phyloP scores from a whole-genome alignment of 257 asterid species.

The Euphrasia confusa region DNA sequence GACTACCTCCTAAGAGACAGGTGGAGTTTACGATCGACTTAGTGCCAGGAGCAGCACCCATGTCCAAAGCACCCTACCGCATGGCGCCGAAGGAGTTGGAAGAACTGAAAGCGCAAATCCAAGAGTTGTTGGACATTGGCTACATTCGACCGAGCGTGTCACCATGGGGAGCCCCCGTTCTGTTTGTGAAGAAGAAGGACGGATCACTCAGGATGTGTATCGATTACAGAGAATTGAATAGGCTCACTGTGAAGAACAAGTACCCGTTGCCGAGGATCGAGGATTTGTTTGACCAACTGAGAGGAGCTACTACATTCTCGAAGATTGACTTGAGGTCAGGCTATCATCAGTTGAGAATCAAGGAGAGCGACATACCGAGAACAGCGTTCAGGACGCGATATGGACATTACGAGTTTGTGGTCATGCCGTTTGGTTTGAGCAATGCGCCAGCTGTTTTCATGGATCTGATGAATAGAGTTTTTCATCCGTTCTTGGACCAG shows the following conservation, averaged over 20 bases:
- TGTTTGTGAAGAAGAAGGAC: too few relatives aligned
- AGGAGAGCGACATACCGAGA: background rate
- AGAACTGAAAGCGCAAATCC: background rate
- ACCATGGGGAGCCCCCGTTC: too few relatives aligned
- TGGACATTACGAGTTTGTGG: background rate
- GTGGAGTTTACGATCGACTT: background rate
- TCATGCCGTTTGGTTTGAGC: background rate
- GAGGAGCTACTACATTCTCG: background rate
- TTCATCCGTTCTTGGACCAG: background rate
- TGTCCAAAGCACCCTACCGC: background rate
- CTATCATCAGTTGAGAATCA: background rate
- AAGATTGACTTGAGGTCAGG: background rate
- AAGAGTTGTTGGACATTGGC: too few relatives aligned
- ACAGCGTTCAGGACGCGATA: background rate
- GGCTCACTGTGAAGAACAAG: background rate
- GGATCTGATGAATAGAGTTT: background rate
- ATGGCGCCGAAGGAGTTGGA: background rate
- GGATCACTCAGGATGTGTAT: too few relatives aligned
- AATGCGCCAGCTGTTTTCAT: background rate
- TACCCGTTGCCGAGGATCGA: background rate
- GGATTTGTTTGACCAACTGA: background rate
- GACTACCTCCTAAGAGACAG: background rate
- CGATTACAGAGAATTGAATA: too few relatives aligned
- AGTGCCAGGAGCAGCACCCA: background rate
- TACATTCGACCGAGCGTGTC: too few relatives aligned